These are phyloP conservation scores for Paxillus involutus DNA, from an alignment of 768 basidiomycete species.

Conservation along the genomic window DNA sequence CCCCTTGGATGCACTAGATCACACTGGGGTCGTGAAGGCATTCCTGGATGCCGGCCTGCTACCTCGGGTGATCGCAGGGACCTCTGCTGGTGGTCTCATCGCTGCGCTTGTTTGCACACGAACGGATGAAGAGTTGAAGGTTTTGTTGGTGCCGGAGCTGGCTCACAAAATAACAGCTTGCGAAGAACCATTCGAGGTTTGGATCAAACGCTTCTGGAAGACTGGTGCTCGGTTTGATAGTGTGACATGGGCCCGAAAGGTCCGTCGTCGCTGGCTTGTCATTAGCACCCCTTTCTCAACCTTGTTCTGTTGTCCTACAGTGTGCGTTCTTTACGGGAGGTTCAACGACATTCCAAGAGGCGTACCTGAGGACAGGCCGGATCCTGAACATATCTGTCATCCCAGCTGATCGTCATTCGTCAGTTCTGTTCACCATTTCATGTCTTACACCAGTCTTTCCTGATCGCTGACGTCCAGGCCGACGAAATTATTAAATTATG, in stretches of 20 bases:
- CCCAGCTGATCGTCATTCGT: constrained; percentile 88
- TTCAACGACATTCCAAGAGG: constrained; percentile 93
- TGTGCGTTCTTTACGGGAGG: constrained; percentile 89
- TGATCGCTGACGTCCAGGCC: constrained; percentile 50
- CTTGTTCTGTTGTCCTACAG: constrained; percentile 36
- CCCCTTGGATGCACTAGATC: constrained; percentile 47
- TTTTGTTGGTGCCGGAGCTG: constrained; percentile 76
- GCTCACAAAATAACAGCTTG: constrained; percentile 83
- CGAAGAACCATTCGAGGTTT: constrained; percentile 70
- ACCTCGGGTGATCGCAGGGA: constrained; percentile 92
- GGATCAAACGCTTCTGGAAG: constrained; percentile 70
- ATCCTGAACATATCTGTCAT: constrained; percentile 94
- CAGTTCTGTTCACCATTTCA: constrained; percentile 23
- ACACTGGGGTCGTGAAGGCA: constrained; percentile 89
- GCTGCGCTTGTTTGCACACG: constrained; percentile 78
- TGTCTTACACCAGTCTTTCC: constrained; percentile 1
- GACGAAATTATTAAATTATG: constrained; percentile 92
- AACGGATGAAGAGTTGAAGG: constrained; percentile 83
- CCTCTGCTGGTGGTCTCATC: constrained; percentile 88
- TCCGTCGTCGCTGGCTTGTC: constrained; percentile 26
- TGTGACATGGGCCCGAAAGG: constrained; percentile 87
- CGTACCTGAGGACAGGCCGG: constrained; percentile 88
- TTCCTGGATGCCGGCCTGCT: constrained; percentile 84
- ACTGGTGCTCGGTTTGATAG: constrained; percentile 97
- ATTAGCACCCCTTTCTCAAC: not conserved